These are phyloP conservation scores for Sporodiniella umbellata DNA, from an alignment of 371 early-diverging fungal species.

Conservation along the genomic window DNA sequence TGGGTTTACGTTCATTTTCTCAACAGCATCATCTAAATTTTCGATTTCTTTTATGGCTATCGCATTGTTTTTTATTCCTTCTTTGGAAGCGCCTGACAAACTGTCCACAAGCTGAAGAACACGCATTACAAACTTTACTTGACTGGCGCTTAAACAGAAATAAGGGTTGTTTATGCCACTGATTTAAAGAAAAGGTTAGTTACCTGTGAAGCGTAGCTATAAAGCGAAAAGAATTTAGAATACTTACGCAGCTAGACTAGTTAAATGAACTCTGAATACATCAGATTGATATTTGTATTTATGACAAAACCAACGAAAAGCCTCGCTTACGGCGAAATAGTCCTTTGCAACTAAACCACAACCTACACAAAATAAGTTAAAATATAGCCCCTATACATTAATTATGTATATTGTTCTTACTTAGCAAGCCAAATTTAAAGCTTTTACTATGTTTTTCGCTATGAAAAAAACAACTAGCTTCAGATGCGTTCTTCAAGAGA, in stretches of 20 bases:
- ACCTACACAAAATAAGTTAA: conserved; percentile 23
- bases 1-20: conserved; percentile 20
- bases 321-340: conserved; percentile 34
- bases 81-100: conserved; percentile 2
- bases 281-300: conserved; percentile 42
- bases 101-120: conserved; percentile 47
- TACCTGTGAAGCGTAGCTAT: no score
- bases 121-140: conserved; percentile 35
- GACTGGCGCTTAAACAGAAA: not conserved
- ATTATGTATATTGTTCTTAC: conserved; percentile 19
- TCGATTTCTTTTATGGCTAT: conserved; percentile 13
- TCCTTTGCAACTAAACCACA: conserved; percentile 45
- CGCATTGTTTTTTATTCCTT: not conserved
- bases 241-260: conserved; percentile 40
- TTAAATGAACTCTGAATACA: conserved; percentile 54
- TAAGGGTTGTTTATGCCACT: not conserved
- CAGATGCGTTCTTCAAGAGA: conserved; percentile 52
- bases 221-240: not conserved
- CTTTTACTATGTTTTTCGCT: conserved; percentile 39
- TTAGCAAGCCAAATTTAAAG: conserved; percentile 59
- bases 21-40: conserved; percentile 14
- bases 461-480: conserved; percentile 71
- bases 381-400: not conserved
- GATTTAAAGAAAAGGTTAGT: not conserved
- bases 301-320: conserved; percentile 47